Evolutionary conservation across 345 rosid genomes (phyloP), one percentile per base, ranked within the genome.

Genomic region (Abelmoschus esculentus): DNA sequence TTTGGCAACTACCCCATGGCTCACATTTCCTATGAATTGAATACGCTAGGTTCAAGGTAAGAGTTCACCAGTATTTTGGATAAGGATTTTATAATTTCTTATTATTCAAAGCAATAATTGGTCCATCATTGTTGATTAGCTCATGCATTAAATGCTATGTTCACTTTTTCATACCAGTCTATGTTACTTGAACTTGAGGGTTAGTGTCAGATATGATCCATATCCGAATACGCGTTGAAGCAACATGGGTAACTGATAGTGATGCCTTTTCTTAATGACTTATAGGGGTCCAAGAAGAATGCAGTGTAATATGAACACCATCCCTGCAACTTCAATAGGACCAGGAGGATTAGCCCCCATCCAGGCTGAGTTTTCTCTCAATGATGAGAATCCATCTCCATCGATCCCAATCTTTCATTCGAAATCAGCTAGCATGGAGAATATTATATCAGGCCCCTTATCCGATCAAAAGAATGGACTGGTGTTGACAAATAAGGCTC

Each of bases 241-340:
- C 26, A 22, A 22, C 26, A 22, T 22, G 26, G 26, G 26, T 22
- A 22, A 22, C 26, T 19, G 53, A 14, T 49, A 14, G 53, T 1
- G 50, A 3, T 22, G 26, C 5, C 0, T 15, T 14, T 8, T 64
- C 26, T 58, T 52, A 18, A 67, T 79, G 61, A 40, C 34, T 60
- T 58, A 36, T 82, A 89, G 96, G 72, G 96, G 96, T 61, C 96
- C 96, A 19, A 87, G 96, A 81, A 86, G 83, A 83, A 89, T 89
- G 89, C 84, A 79, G 34, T 89, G 92, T 71, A 18, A 73, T 26
- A 84, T 89, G 87, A 81, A 81, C 77, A 78, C 78, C 44, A 69
- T 87, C 76, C 90, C 90, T 57, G 78, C 79, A 49, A 73, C 81
- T 71, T 60, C 86, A 15, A 36, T 84, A 54, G 81, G 81, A 64